A percentile compares a stretch with the other conserved stretches of the same genome.
phyloP scores from a whole-genome alignment of 306 rosid genomes.

The Medicago ruthenica region DNA sequence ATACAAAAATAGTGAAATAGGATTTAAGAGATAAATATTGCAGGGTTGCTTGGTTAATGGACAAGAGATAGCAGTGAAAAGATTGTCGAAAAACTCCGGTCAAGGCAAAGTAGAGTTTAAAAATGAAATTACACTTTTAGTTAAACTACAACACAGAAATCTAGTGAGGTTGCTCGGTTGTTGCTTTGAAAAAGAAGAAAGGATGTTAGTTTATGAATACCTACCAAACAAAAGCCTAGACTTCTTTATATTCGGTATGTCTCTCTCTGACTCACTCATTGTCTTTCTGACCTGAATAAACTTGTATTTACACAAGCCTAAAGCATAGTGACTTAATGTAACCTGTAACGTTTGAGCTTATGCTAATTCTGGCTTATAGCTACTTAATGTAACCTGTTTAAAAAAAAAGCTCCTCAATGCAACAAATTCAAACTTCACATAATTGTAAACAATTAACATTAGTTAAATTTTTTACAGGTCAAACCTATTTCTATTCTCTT shows the following conservation, averaged over 20 bases:
- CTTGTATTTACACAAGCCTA: background rate
- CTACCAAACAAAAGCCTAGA: slow-evolving; percentile 60
- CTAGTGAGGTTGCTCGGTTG: slow-evolving; percentile 45
- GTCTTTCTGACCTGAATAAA: background rate
- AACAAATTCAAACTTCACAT: no score
- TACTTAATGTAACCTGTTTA: no score
- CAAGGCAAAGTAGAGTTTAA: slow-evolving; percentile 48
- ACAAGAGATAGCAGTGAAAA: slow-evolving; percentile 60
- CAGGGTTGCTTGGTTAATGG: slow-evolving; percentile 53
- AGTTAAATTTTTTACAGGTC: no score
- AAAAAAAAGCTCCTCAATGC: no score
- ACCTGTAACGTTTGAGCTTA: no score
- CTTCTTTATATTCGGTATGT: slow-evolving; percentile 51
- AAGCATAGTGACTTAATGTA: no score
- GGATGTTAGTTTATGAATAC: slow-evolving; percentile 50
- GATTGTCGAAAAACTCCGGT: slow-evolving; percentile 41
- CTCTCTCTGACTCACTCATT: background rate
- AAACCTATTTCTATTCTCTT: no score
- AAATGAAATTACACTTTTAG: slow-evolving; percentile 41
- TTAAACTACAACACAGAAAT: slow-evolving; percentile 47
- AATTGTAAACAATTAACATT: no score
- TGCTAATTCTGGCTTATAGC: no score
- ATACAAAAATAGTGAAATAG: background rate
- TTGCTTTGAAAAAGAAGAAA: slow-evolving; percentile 48
- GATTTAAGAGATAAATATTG: background rate